A percentile compares a stretch with the other conserved stretches of the same genome.
These are phyloP conservation scores for Echinosophora koreensis DNA, from an alignment of 306 rosid species.

Conservation along the genomic window DNA sequence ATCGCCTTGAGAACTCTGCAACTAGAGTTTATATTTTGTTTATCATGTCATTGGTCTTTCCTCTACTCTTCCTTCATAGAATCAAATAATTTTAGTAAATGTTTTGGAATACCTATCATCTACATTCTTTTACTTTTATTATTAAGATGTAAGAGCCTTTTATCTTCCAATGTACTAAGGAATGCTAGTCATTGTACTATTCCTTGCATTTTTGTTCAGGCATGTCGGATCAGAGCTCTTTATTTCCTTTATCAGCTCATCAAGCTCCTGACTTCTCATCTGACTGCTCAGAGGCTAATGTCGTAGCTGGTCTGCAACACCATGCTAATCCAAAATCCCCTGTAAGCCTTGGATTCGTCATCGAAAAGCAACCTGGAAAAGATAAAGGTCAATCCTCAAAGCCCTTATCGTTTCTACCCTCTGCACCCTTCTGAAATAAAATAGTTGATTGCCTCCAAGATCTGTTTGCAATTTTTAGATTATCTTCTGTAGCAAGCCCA, in stretches of 20 bases:
- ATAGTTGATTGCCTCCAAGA: background rate
- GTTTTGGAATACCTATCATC: background rate
- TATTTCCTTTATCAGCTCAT: slow-evolving; percentile 35
- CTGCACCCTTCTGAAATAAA: slow-evolving; percentile 6
- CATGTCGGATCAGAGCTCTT: slow-evolving; percentile 50
- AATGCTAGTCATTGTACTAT: slow-evolving; percentile 14
- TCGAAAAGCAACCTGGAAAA: slow-evolving; percentile 29
- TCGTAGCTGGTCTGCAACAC: slow-evolving; percentile 42
- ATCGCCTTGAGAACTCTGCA: slow-evolving; percentile 11
- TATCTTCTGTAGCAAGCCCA: background rate
- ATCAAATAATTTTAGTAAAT: background rate
- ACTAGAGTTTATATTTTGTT: slow-evolving; percentile 24
- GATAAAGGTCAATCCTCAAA: slow-evolving; percentile 46
- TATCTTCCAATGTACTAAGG: slow-evolving; percentile 18
- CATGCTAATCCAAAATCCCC: slow-evolving; percentile 37
- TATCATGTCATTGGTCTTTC: slow-evolving; percentile 6
- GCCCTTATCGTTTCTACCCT: slow-evolving; percentile 16
- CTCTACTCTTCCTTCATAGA: background rate
- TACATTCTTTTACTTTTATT: slow-evolving; percentile 2
- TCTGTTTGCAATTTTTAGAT: background rate
- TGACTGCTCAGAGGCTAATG: slow-evolving; percentile 46
- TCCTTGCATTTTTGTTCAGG: slow-evolving; percentile 49
- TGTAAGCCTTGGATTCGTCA: slow-evolving; percentile 20
- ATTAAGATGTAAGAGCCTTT: slow-evolving; percentile 11
- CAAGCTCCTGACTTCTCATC: slow-evolving; percentile 35